Base-by-base conservation (phyloP, 768 basidiomycete species). In the Panus rudis region DNA sequence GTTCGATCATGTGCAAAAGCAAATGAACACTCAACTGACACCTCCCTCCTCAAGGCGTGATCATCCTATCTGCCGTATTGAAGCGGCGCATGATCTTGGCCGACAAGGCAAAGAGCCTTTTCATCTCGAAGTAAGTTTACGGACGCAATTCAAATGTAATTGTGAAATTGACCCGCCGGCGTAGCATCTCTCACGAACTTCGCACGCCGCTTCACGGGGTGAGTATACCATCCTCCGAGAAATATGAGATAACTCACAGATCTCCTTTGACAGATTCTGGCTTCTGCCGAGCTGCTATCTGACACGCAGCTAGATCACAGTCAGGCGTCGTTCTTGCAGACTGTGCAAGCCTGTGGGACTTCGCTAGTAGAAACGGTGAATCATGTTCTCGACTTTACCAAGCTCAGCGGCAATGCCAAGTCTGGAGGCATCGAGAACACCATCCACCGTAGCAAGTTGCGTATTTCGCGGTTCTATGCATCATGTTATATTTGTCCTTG, bases 291-390 rank as follows among this genome's bases (percentile, higher is more conserved):
- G 55, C 67, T 97, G n/a, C 70, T 97, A 19, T 74, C 76, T 37
- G 92, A 94, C 35, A 94, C 87, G 11, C 56, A 72, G n/a, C 67
- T 97, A 24, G 84, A 79, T 55, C 79, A 85, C 37, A 80, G 81
- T 11, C 93, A 97, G 60, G 59, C 68, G 8, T 90, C 92, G 0
- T 94, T 92, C 68, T 65, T 96, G 39, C 86, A 92, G 57, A 96
- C 93, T 0, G 88, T 96, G 1, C 87, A 92, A 60, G 92, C 90
- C 5, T 96, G 92, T 56, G 92, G 92, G 12, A 93, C 85, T n/a
- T 91, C 90, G 1, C 73, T 97, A 1, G 89, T 93, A 31, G 93
- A 97, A 67, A 94, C 92, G 0, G 92, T 97, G 38, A 96, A 96
- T 56, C 93, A 97, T 53, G 93, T 97, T 4, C 69, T 97, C 21